phyloP scores from a whole-genome alignment of 202 grass and related monocot genomes.

The Panicum virgatum region DNA sequence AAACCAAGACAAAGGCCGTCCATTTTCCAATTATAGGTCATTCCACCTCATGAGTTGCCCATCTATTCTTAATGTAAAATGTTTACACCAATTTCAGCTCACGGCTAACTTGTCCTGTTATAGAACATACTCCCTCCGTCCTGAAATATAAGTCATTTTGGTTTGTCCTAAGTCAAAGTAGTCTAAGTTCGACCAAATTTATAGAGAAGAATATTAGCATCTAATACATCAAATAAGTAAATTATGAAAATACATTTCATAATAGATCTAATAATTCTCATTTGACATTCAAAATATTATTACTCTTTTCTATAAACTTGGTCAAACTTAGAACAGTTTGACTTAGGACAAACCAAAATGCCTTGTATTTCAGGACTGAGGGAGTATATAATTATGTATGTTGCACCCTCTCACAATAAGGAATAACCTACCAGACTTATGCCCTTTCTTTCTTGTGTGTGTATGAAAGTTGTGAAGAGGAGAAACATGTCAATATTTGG shows the following conservation, averaged over 20 bases:
- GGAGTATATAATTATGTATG: not conserved
- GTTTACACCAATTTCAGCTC: not conserved
- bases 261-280: no score
- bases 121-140: not conserved
- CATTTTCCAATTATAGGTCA: not conserved
- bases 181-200: no score
- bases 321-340: no score
- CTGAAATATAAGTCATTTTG: no score
- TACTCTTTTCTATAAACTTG: no score
- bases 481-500: constrained; percentile 9
- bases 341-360: no score
- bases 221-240: no score
- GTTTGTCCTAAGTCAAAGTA: no score
- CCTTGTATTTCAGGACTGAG: no score
- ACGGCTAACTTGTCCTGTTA: not conserved
- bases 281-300: no score
- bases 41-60: not conserved
- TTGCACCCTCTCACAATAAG: constrained; percentile 8
- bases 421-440: not conserved
- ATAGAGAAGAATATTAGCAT: no score
- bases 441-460: not conserved
- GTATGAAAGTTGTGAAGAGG: not conserved
- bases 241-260: no score
- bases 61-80: not conserved
- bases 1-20: not conserved